Conservation (phyloP, 1,284 basidiomycete species). For the Ustilago lituana region DNA sequence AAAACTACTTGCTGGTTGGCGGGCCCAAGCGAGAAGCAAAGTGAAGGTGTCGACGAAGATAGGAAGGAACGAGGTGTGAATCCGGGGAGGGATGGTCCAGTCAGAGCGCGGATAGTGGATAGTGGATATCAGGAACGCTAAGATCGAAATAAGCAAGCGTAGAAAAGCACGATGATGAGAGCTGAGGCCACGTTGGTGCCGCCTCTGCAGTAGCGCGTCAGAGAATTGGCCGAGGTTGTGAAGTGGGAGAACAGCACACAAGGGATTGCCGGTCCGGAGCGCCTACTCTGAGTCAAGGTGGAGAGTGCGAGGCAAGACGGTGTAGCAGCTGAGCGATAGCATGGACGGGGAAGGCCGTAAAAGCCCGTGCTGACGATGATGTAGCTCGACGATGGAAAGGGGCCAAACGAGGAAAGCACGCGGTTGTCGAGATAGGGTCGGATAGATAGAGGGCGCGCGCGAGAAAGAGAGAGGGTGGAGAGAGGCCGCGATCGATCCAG, state of each 20-base stretch:
- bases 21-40: too few relatives aligned
- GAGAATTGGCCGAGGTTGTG: too few relatives aligned
- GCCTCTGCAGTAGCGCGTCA: slow-evolving; percentile 1
- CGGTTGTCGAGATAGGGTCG: too few relatives aligned
- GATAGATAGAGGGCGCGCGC: too few relatives aligned
- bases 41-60: too few relatives aligned
- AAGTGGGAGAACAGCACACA: background rate
- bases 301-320: background rate
- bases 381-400: slow-evolving; percentile 4
- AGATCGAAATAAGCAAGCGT: background rate
- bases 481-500: too few relatives aligned
- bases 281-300: background rate
- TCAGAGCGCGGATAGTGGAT: background rate
- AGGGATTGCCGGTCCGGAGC: slow-evolving; percentile 4
- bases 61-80: background rate
- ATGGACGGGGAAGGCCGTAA: too few relatives aligned
- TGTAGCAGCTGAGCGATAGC: background rate
- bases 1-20: too few relatives aligned
- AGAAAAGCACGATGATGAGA: background rate
- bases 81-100: background rate
- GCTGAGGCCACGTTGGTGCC: background rate
- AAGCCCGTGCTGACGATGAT: slow-evolving; percentile 12
- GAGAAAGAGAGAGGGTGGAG: too few relatives aligned
- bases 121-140: slow-evolving; percentile 1
- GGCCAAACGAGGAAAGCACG: too few relatives aligned